Conservation (phyloP, 257 asterid genomes). For the Petunia axillaris region DNA sequence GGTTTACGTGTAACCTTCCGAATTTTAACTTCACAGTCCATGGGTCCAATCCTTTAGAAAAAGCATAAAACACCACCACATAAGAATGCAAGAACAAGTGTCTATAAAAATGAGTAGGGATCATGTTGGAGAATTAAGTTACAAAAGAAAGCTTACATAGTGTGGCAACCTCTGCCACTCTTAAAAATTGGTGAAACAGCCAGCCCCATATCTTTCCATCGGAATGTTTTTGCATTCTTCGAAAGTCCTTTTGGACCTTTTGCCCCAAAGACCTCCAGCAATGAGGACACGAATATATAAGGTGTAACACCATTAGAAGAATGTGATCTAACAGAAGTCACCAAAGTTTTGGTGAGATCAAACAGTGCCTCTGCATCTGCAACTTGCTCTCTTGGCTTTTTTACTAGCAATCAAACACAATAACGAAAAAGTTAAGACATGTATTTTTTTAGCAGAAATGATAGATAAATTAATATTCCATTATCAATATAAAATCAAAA, state of each 20-base stretch:
- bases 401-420: slow-evolving; percentile 38
- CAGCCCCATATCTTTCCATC: slow-evolving; percentile 46
- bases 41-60: slow-evolving; percentile 52
- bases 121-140: background rate
- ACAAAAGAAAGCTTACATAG: slow-evolving; percentile 44
- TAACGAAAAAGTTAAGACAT: background rate
- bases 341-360: slow-evolving; percentile 46
- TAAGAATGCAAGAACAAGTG: slow-evolving; percentile 16
- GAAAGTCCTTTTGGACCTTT: background rate
- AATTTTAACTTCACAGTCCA: slow-evolving; percentile 41
- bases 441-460: background rate
- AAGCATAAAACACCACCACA: background rate
- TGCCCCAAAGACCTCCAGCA: slow-evolving; percentile 41
- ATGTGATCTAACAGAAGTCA: slow-evolving; percentile 43
- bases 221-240: slow-evolving; percentile 10
- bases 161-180: slow-evolving; percentile 40
- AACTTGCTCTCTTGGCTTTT: slow-evolving; percentile 63
- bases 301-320: slow-evolving; percentile 41
- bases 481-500: too few species aligned
- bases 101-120: too few species aligned
- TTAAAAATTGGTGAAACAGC: slow-evolving; percentile 39
- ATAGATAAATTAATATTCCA: background rate
- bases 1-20: slow-evolving; percentile 22
- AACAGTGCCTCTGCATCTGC: slow-evolving; percentile 66
- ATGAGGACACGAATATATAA: slow-evolving; percentile 44